Conservation (phyloP, 1,284 basidiomycete species). For the Golubevia sp. region DNA sequence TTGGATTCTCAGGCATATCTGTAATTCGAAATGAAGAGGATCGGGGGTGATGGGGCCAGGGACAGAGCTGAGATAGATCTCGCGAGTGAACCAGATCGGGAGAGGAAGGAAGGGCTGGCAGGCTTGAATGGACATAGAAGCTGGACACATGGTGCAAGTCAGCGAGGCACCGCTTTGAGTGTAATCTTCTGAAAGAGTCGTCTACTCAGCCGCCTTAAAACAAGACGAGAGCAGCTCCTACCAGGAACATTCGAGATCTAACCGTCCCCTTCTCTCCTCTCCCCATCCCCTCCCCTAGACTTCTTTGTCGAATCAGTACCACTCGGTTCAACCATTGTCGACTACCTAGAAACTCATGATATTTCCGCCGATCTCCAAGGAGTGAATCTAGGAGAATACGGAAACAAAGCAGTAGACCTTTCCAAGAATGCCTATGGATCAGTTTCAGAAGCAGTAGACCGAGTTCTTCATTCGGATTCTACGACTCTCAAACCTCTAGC, state of each 20-base stretch:
- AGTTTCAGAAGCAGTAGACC: constrained; percentile 33
- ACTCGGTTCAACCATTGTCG: constrained; percentile 37
- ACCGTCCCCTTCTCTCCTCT: no score
- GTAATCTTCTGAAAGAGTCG: constrained; percentile 5
- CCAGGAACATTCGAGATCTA: no score
- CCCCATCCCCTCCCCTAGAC: constrained; percentile 13
- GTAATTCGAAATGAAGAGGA: no score
- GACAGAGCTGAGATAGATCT: no score
- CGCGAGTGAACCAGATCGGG: no score
- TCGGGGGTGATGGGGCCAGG: no score
- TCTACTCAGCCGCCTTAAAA: constrained; percentile 16
- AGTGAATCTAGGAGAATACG: constrained; percentile 39
- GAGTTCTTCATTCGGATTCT: constrained; percentile 6
- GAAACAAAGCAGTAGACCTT: constrained; percentile 32
- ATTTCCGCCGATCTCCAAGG: constrained; percentile 30
- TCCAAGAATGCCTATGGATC: constrained; percentile 37
- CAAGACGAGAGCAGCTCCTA: no score
- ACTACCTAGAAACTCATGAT: constrained; percentile 43
- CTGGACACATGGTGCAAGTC: no score
- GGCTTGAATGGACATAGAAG: no score
- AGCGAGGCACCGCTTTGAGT: no score
- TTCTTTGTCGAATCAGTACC: constrained; percentile 56
- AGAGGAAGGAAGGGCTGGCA: no score
- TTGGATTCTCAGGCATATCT: no score
- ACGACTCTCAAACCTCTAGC: background rate